Evolutionary conservation across 2,329 filamentous ascomycete species (phyloP).

Genomic region (Cryphonectria nitschkei): DNA sequence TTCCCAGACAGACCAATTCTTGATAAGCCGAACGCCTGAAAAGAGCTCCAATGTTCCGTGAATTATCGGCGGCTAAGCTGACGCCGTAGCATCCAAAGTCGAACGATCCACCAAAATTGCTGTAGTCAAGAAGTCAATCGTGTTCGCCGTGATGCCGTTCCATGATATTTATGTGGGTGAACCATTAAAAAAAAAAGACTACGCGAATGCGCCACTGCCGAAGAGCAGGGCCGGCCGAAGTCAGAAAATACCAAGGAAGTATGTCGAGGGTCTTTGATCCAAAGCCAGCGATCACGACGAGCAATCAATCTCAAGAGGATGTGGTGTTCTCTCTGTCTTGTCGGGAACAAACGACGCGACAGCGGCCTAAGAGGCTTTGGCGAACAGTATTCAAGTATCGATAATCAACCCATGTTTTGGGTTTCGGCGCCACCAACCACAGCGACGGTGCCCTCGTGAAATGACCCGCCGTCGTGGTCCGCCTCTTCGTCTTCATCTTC

Average conservation of each 20-base stretch:
- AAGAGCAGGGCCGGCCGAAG: neutral
- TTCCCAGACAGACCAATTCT: neutral
- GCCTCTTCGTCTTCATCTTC: constrained; percentile 69
- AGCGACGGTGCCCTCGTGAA: constrained; percentile 35
- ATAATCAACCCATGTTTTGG: constrained; percentile 12
- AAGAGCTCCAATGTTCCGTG: neutral
- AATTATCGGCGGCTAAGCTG: neutral
- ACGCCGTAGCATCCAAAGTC: neutral
- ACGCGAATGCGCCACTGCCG: neutral
- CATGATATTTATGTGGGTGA: neutral
- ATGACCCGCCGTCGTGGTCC: constrained; percentile 51
- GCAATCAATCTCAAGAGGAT: neutral
- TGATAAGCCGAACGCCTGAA: constrained; percentile 12
- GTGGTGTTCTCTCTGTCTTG: neutral
- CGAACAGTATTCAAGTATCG: neutral
- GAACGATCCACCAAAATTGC: neutral
- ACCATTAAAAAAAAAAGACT: neutral
- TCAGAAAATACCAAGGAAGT: neutral
- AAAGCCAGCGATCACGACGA: neutral
- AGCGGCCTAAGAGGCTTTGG: neutral
- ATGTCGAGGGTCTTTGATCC: neutral
- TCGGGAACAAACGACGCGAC: neutral
- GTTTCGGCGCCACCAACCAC: constrained; percentile 13
- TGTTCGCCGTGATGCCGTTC: neutral
- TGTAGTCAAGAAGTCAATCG: neutral